Evolutionary conservation across 2,329 filamentous ascomycete genomes (phyloP), one percentile per base, ranked within the genome.

Genomic region (Lasiodiplodia sp.): DNA sequence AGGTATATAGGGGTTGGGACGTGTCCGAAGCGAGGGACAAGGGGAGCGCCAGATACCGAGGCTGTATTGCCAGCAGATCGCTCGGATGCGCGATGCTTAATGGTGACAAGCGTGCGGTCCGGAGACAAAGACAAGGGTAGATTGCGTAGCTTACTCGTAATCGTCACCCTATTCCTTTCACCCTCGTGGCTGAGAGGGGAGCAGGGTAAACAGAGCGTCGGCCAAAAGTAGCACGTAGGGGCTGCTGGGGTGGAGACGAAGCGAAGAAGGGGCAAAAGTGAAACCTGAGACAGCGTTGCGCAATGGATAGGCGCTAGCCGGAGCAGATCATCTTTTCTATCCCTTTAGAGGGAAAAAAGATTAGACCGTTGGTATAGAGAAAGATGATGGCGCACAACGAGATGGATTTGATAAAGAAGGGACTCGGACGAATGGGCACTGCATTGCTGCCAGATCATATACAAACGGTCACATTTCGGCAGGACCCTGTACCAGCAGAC

Each of bases 131-230:
- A n/a, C 31, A 57, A n/a, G 52, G 55, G 21, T 38, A 28, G 47
- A 64, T 64, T 64, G 47, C 60, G 60, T 38, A n/a, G 44, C 14
- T 14, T 64, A 47, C 16, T 64, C 21, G 23, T 34, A 25, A 64
- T 52, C 47, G 34, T n/a, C 37, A 34, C 21, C 18, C n/a, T 57
- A 10, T 57, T 14, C 21, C 55, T 31, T 18, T 18, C n/a, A n/a
- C 40, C 44, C 47, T 64, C 60, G 60, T 64, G 60, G 60, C 47
- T 37, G 47, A 37, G 25, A 64, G 60, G 58, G 58, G 40, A 63
- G 44, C 58, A 63, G 44, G 28, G 58, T 31, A 64, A 8, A 64
- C 60, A 52, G 60, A 64, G 60, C 60, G 44, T 64, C 51, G 60
- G 23, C 60, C 28, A 18, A 25, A 63, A 51, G 28, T 8, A 31